Base-by-base conservation (phyloP, 768 basidiomycete genomes). In the Psilocybe sp. region DNA sequence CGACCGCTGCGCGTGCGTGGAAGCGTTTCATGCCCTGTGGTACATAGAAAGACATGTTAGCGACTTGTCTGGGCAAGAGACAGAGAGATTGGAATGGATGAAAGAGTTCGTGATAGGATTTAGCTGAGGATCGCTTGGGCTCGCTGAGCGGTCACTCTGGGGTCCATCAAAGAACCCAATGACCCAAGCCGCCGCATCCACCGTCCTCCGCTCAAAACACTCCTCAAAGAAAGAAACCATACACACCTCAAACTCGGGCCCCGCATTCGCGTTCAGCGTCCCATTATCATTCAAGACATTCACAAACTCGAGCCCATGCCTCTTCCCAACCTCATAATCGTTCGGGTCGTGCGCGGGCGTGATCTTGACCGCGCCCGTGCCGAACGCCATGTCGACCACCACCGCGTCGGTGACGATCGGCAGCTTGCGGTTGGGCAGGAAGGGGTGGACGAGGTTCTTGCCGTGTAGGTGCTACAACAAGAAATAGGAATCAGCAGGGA, bases 301-400 rank as follows among this genome's bases (percentile, higher is more conserved):
- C 72, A 99, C 87, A 64, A 97, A 96, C 40, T 89, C 85, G 16
- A 99, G 76, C 11, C 85, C 82, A 64, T 98, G 92, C 37, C 96
- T 74, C 60, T 83, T 63, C 9, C 93, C 97, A 56, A 94, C 93
- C 56, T 93, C 92, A 68, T 96, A 98, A 77, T 98, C 96, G 63
- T 95, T 95, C 13, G 85, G 89, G 65, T 98, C 97, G 63, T 98
- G 97, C 0, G 96, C 97, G 13, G 97, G 97, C 0, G 97, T 98
- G 61, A 98, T 98, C 74, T 99, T 98, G 45, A 98, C 96, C 1
- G 96, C 97, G 64, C 97, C 97, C 28, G 97, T 99, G 34, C 97
- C 97, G 59, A 98, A 98, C 9, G 80, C 77, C 85, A 92, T 97
- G 64, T 98, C 96, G 51, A 97, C 96, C 44, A 90, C 75, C 65